Evolutionary conservation across 345 rosid species (phyloP).

Genomic region (Syzygium aromaticum): DNA sequence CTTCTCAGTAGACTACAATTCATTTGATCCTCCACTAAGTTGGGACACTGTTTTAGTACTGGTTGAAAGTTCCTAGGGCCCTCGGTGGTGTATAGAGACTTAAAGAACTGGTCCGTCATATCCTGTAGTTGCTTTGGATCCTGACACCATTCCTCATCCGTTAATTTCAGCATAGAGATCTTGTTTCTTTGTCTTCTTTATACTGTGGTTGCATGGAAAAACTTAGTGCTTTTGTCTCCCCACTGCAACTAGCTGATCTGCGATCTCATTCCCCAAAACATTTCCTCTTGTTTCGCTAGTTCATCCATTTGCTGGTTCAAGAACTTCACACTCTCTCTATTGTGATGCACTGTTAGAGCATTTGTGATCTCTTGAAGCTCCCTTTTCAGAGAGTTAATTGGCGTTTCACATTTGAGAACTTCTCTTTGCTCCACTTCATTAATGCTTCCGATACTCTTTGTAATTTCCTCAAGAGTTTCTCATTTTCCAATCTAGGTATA

Average conservation of each 20-base stretch:
- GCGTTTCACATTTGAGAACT: not conserved
- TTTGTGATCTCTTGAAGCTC: not conserved
- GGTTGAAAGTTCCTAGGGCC: not conserved
- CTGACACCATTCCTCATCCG: not conserved
- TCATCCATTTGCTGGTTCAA: not conserved
- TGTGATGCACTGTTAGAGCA: not conserved
- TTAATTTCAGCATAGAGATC: not conserved
- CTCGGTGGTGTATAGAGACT: not conserved
- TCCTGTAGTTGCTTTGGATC: too few species aligned
- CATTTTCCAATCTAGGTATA: not conserved
- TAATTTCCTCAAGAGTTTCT: not conserved
- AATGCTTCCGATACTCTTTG: not conserved
- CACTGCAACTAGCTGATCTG: not conserved
- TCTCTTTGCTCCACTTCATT: not conserved
- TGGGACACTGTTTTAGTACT: not conserved
- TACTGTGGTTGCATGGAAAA: not conserved
- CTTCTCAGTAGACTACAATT: not conserved
- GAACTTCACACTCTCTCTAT: not conserved
- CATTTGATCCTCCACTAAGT: not conserved
- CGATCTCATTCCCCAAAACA: not conserved
- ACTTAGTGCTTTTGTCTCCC: not conserved
- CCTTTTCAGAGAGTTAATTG: not conserved
- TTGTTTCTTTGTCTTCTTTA: too few species aligned
- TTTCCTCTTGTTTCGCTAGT: not conserved
- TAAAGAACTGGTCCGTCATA: too few species aligned